Conservation (phyloP, 164 flowering plant genomes). For the Annona cherimola region DNA sequence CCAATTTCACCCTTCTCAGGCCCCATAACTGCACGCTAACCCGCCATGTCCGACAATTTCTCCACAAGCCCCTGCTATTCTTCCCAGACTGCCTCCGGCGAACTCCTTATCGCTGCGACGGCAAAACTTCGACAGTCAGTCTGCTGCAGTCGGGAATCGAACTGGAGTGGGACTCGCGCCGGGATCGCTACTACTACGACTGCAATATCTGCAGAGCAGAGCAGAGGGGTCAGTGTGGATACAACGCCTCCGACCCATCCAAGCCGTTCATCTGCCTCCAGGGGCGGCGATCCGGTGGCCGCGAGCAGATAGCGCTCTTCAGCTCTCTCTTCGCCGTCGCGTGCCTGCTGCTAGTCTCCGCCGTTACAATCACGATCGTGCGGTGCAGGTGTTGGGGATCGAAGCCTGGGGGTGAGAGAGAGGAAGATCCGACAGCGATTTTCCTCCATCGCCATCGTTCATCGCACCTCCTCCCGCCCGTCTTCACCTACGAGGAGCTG, state of each 20-base stretch:
- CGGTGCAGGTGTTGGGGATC: slow-evolving; percentile 19
- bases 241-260: slow-evolving; percentile 49
- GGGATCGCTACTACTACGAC: slow-evolving; percentile 37
- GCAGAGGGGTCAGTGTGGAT: slow-evolving; percentile 56
- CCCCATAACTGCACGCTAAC: slow-evolving; percentile 48
- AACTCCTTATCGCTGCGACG: neutral
- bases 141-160: slow-evolving; percentile 32
- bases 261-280: slow-evolving; percentile 55
- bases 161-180: slow-evolving; percentile 46
- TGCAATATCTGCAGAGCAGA: slow-evolving; percentile 39
- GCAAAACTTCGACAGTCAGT: neutral
- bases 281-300: slow-evolving; percentile 1
- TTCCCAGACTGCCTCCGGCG: slow-evolving; percentile 27
- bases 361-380: slow-evolving; percentile 20
- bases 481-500: slow-evolving; percentile 82
- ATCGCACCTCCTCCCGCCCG: slow-evolving; percentile 66
- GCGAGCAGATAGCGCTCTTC: slow-evolving; percentile 19
- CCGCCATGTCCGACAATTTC: slow-evolving; percentile 45
- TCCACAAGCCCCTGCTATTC: slow-evolving; percentile 34
- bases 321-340: slow-evolving; percentile 19
- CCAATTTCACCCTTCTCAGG: neutral
- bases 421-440: slow-evolving; percentile 57
- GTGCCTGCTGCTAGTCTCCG: slow-evolving; percentile 25
- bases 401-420: slow-evolving; percentile 20
- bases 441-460: slow-evolving; percentile 64